Conservation (phyloP, 2,329 filamentous ascomycete species). For the Periconia sp. region DNA sequence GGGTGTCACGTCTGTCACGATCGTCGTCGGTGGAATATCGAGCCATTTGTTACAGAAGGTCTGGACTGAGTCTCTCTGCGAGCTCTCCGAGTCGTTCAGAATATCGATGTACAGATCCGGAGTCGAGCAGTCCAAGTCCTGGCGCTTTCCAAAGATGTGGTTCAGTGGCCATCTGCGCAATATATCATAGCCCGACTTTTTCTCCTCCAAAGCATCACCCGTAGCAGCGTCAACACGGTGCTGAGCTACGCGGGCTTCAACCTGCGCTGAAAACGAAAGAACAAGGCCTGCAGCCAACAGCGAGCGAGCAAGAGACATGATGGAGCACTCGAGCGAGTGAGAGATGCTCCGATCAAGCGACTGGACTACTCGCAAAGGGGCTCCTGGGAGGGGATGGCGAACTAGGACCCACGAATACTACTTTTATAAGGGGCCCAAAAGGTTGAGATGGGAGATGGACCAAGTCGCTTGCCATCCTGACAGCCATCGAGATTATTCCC, state of each 20-base stretch:
- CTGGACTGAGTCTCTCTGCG: conserved; percentile 13
- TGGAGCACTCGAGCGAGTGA: conserved; percentile 43
- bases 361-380: conserved; percentile 20
- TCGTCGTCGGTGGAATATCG: conserved; percentile 29
- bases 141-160: conserved; percentile 20
- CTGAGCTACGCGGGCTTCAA: conserved; percentile 25
- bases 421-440: conserved; percentile 33
- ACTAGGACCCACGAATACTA: conserved; percentile 19
- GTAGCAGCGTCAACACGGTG: conserved; percentile 6
- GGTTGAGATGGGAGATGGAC: conserved; percentile 15
- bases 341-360: conserved; percentile 34
- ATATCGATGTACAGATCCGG: conserved; percentile 23
- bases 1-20: conserved; percentile 25
- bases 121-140: conserved; percentile 25
- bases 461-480: conserved; percentile 22
- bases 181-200: conserved; percentile 5
- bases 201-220: conserved; percentile 9
- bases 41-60: conserved; percentile 38
- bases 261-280: conserved; percentile 33
- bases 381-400: conserved; percentile 19
- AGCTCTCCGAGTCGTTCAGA: conserved; percentile 19
- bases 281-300: conserved; percentile 36
- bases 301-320: conserved; percentile 42
- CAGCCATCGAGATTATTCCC: conserved; percentile 34
- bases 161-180: conserved; percentile 10